Evolutionary conservation across 495 filamentous ascomycete genomes (phyloP), one percentile per base, ranked within the genome.

Genomic region (Achaetomiella virescens): DNA sequence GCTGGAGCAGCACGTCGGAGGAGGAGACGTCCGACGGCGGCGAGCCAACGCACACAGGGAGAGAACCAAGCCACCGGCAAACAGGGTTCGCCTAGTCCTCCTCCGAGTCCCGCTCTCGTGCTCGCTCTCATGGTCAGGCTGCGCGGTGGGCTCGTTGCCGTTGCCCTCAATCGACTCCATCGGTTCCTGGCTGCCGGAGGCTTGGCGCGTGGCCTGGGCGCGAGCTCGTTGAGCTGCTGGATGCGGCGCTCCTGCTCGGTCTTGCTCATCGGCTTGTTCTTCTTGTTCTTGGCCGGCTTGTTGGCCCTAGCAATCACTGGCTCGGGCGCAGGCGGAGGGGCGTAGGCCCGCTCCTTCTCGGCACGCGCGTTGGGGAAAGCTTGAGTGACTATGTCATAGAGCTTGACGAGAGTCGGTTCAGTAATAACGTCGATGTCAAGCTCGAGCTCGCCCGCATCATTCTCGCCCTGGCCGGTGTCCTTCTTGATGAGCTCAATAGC

Each of bases 241-340:
- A 98, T 95, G 61, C 86, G 87, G 9, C 85, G 83, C 66, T 97
- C 91, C 71, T 98, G 93, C 72, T 98, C 92, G 20, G 73, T 76
- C 70, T 91, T 92, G 75, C 87, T 92, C 93, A 97, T 98, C 0
- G 93, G 93, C 78, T 97, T 97, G 74, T 98, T 96, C 80, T 98
- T 98, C 77, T 95, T 96, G 15, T 86, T 81, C 71, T 89, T 89
- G 14, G 81, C 71, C 21, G 71, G 66, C 57, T 75, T 79, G 24
- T 75, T 78, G 20, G 73, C 58, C 53, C 63, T 70, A 37, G 65
- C 64, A 36, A 47, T 72, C 58, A 64, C 61, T n/a, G 63, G 77
- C 51, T 63, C 73, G 43, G 60, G 55, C 12, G 57, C 45, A 54
- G 51, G 61, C 14, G 70, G 62, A 0, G 65, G 65, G 15, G 65